Conservation (phyloP, 148 eudicot genomes). For the Hydrangea macrophylla region DNA sequence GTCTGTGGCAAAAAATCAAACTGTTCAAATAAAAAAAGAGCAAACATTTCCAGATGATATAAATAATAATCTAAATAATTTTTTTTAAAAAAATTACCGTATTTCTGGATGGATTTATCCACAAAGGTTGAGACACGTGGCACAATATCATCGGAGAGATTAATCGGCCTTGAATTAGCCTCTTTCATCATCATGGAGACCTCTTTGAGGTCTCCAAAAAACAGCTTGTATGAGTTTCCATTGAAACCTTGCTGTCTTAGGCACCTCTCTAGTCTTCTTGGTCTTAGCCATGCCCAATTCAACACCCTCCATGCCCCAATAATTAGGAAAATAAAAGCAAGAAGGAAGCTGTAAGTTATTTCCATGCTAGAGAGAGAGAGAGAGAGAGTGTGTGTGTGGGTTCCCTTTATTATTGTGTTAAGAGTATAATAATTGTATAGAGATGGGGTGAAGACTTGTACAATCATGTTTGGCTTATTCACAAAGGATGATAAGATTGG, state of each 20-base stretch:
- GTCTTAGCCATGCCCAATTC: neutral
- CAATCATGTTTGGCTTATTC: no score
- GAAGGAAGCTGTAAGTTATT: no score
- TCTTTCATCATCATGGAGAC: neutral
- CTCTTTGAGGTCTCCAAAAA: neutral
- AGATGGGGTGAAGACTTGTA: no score
- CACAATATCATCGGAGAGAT: neutral
- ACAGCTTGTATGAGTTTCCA: neutral
- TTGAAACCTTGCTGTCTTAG: neutral
- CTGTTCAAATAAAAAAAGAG: no score
- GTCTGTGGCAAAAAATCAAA: neutral
- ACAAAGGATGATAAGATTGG: no score
- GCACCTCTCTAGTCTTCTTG: neutral
- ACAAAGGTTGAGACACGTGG: neutral
- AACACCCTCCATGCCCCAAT: neutral
- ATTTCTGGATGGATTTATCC: neutral
- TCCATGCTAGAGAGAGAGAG: no score
- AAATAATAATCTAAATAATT: no score
- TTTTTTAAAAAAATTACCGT: neutral
- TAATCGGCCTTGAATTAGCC: neutral
- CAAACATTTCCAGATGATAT: neutral
- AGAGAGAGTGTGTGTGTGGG: no score
- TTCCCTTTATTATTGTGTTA: no score
- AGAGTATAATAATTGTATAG: no score
- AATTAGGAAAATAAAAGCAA: neutral